A percentile compares a stretch with the other conserved stretches of the same genome.
Conservation (phyloP, 257 asterid genomes). For the Verbascum thapsus region DNA sequence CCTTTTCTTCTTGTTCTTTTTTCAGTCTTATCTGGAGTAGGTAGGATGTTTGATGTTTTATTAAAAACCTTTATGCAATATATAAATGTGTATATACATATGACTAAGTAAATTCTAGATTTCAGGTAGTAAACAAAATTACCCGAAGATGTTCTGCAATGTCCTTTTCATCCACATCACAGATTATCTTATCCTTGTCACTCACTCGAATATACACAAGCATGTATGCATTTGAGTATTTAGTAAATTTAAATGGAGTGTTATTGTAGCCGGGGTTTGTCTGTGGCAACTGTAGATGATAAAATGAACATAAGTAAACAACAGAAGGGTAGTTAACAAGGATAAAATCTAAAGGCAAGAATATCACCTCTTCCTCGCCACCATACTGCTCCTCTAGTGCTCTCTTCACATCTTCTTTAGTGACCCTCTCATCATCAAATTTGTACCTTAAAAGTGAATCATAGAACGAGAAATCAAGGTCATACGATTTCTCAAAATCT, state of each 20-base stretch:
- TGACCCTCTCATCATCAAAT: conserved; percentile 73
- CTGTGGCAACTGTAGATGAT: conserved; percentile 51
- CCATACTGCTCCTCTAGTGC: conserved; percentile 76
- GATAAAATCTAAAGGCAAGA: conserved; percentile 23
- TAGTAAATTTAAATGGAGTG: conserved; percentile 63
- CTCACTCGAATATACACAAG: conserved; percentile 67
- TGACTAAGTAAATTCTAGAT: conserved; percentile 19
- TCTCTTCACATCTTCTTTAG: conserved; percentile 62
- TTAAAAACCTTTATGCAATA: conserved; percentile 20
- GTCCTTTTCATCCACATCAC: conserved; percentile 73
- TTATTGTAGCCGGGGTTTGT: conserved; percentile 69
- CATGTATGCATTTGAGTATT: conserved; percentile 75
- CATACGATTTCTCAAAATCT: conserved; percentile 9
- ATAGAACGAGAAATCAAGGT: conserved; percentile 17
- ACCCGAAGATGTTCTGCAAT: conserved; percentile 73
- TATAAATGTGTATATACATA: too few species aligned
- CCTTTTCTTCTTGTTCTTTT: conserved; percentile 95
- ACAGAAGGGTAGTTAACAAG: not conserved
- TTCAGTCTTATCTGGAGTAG: conserved; percentile 78
- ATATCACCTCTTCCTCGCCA: conserved; percentile 65
- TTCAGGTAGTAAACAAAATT: conserved; percentile 22
- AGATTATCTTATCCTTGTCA: conserved; percentile 71
- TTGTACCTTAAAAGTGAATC: conserved; percentile 49
- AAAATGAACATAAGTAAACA: conserved; percentile 33
- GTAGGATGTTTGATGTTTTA: conserved; percentile 26